phyloP scores from a whole-genome alignment of 192 early-diverging fungal genomes.

The Backusella westeae region DNA sequence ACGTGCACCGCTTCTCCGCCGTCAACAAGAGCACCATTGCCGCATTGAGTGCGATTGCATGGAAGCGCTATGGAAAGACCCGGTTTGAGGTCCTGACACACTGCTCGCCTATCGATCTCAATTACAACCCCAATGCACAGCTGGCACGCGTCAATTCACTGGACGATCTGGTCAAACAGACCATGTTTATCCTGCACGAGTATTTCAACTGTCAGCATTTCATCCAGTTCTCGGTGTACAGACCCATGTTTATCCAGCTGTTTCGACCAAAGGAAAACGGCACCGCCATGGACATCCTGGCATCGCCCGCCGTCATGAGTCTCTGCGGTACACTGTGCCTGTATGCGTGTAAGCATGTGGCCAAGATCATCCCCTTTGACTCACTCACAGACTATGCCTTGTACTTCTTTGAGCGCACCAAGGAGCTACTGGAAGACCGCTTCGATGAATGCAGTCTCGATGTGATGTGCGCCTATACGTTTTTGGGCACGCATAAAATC shows the following conservation, averaged over 20 bases:
- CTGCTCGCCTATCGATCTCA: background rate
- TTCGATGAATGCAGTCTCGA: background rate
- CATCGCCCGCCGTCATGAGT: background rate
- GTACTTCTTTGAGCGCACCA: background rate
- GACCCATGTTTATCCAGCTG: constrained; percentile 6
- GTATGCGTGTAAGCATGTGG: background rate
- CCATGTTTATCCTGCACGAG: background rate
- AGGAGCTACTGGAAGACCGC: background rate
- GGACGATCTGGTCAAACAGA: background rate
- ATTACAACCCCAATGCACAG: background rate
- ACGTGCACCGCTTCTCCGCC: background rate
- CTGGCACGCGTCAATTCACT: background rate
- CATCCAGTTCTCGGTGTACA: background rate
- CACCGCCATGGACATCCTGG: background rate
- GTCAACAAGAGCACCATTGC: background rate
- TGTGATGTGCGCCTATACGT: background rate
- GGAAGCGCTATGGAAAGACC: background rate
- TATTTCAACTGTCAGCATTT: constrained; percentile 11
- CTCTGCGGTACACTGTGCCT: background rate
- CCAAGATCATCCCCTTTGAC: background rate
- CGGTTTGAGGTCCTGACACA: background rate
- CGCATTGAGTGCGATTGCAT: background rate
- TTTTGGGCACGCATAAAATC: background rate
- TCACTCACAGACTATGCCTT: background rate
- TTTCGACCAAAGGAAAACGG: background rate